Conservation (phyloP, 208 protist genomes). For the Wallacemonas sp. region DNA sequence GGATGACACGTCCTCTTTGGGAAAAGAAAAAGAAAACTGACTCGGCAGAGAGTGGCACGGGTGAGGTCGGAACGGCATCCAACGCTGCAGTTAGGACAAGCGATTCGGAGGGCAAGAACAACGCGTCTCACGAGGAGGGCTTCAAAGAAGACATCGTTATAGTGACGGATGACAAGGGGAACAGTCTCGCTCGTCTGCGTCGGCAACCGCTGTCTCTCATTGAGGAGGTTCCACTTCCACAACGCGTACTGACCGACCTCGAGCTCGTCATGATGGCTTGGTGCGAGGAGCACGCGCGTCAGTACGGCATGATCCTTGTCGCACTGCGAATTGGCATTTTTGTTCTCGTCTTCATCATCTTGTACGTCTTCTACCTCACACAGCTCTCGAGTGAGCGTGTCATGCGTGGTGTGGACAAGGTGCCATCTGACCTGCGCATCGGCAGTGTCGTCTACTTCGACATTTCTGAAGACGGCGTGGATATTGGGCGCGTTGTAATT, state of each 20-base stretch:
- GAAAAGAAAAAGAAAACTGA: background rate
- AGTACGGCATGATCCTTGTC: constrained; percentile 70
- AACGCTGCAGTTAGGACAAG: background rate
- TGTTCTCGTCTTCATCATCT: constrained; percentile 66
- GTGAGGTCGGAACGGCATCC: background rate
- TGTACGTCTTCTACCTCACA: constrained; percentile 85
- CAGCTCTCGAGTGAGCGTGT: constrained; percentile 75
- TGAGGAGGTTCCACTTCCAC: constrained; percentile 78
- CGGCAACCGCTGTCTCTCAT: constrained; percentile 76
- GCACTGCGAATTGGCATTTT: constrained; percentile 60
- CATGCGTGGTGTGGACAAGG: constrained; percentile 80
- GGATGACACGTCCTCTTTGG: background rate
- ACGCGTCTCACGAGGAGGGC: constrained; percentile 18
- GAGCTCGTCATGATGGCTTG: constrained; percentile 89
- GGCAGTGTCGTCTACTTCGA: constrained; percentile 90
- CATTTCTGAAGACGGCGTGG: constrained; percentile 74
- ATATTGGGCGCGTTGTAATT: constrained; percentile 84
- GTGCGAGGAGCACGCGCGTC: constrained; percentile 85
- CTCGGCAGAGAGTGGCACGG: background rate
- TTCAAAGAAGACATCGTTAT: constrained; percentile 59
- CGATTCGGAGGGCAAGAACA: background rate
- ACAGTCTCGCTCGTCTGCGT: constrained; percentile 61
- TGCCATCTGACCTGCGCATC: constrained; percentile 79
- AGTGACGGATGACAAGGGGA: constrained; percentile 64
- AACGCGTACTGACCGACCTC: constrained; percentile 71